phyloP scores from a whole-genome alignment of 805 yeast species.

The Kodamaea restingae region DNA sequence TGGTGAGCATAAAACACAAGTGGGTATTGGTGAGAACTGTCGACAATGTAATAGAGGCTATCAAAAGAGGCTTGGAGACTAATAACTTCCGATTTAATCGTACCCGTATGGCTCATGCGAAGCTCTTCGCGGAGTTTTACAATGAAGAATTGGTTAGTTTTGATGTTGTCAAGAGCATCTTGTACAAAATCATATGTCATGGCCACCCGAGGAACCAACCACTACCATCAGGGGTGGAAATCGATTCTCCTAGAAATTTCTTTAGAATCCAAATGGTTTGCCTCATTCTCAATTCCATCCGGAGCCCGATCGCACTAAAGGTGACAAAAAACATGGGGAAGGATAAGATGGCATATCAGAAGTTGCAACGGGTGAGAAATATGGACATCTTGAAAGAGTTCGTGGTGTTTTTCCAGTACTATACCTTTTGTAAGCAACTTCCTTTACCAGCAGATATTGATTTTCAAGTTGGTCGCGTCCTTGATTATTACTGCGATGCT shows the following conservation, averaged over 20 bases:
- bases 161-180: slow-evolving; percentile 45
- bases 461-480: slow-evolving; percentile 47
- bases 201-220: slow-evolving; percentile 61
- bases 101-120: slow-evolving; percentile 56
- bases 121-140: slow-evolving; percentile 56
- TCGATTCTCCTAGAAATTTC: slow-evolving; percentile 67
- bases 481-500: slow-evolving; percentile 14
- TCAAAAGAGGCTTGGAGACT: slow-evolving; percentile 61
- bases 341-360: background rate
- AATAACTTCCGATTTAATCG: slow-evolving; percentile 59
- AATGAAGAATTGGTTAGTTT: slow-evolving; percentile 45
- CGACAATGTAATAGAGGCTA: slow-evolving; percentile 63
- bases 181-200: slow-evolving; percentile 54
- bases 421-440: slow-evolving; percentile 53
- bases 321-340: slow-evolving; percentile 4
- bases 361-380: background rate
- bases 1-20: slow-evolving; percentile 24
- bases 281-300: slow-evolving; percentile 19
- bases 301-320: background rate
- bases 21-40: slow-evolving; percentile 44
- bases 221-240: slow-evolving; percentile 44
- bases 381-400: slow-evolving; percentile 4
- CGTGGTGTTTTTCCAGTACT: slow-evolving; percentile 65
- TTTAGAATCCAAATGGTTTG: slow-evolving; percentile 61
- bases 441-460: slow-evolving; percentile 64